Evolutionary conservation across 768 basidiomycete species (phyloP).

Genomic region (Lyophyllum semitale): DNA sequence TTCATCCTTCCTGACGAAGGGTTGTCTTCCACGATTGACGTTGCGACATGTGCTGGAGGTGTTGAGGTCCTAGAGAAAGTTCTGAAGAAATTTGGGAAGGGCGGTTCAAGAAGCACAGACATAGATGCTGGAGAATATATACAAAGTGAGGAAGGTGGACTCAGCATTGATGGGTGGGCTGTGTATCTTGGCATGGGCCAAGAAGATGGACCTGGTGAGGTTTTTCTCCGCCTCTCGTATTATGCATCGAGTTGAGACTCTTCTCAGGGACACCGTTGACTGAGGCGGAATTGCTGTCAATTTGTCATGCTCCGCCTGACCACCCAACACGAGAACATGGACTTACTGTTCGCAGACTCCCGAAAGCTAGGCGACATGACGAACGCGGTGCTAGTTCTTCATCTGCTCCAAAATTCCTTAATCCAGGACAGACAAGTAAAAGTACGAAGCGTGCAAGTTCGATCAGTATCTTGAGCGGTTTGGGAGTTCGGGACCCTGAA

Average conservation of each 20-base stretch:
- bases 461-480: conserved; percentile 89
- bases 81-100: conserved; percentile 86
- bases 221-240: conserved; percentile 1
- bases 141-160: conserved; percentile 72
- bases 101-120: conserved; percentile 43
- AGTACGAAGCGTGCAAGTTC: conserved; percentile 91
- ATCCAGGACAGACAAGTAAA: conserved; percentile 34
- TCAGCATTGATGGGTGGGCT: conserved; percentile 89
- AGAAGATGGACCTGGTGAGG: conserved; percentile 55
- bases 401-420: conserved; percentile 28
- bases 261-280: conserved; percentile 69
- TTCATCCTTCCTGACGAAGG: conserved; percentile 86
- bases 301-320: conserved; percentile 82
- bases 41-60: conserved; percentile 77
- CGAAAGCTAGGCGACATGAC: conserved; percentile 42
- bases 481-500: conserved; percentile 85
- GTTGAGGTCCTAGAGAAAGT: conserved; percentile 88
- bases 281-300: conserved; percentile 76
- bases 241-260: conserved; percentile 3
- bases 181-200: conserved; percentile 70
- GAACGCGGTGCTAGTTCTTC: conserved; percentile 40
- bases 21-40: conserved; percentile 75
- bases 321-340: conserved; percentile 81
- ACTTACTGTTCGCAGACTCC: conserved; percentile 66
- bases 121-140: conserved; percentile 50